These are phyloP conservation scores for Fusarium sacchari DNA, from an alignment of 2,329 filamentous ascomycete species.

Conservation along the genomic window DNA sequence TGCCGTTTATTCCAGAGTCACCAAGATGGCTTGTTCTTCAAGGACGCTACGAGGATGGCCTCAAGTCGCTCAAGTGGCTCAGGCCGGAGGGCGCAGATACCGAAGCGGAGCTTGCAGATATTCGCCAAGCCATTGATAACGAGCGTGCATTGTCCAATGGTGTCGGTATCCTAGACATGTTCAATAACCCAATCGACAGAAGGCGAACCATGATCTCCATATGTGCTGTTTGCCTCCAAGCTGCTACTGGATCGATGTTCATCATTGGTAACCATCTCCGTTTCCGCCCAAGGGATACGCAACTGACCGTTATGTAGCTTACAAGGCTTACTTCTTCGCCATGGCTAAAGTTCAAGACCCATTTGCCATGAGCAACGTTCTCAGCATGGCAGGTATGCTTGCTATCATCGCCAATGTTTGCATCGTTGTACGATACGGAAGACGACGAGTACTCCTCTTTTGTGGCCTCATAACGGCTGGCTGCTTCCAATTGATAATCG, in stretches of 20 bases:
- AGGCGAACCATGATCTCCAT: conserved; percentile 32
- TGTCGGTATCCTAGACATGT: conserved; percentile 35
- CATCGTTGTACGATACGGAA: conserved; percentile 34
- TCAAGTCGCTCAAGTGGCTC: conserved; percentile 28
- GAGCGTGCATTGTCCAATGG: conserved; percentile 15
- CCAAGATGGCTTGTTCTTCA: conserved; percentile 38
- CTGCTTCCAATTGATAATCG: conserved; percentile 36
- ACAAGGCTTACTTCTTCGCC: conserved; percentile 40
- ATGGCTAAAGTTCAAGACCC: conserved; percentile 38
- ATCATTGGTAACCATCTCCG: conserved; percentile 25
- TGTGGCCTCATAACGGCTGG: conserved; percentile 25
- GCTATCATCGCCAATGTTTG: conserved; percentile 37
- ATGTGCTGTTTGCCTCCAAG: conserved; percentile 29
- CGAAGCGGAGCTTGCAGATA: conserved; percentile 25
- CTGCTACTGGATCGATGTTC: conserved; percentile 38
- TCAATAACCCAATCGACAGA: conserved; percentile 29
- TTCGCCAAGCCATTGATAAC: conserved; percentile 25
- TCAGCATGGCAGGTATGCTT: conserved; percentile 35
- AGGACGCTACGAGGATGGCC: conserved; percentile 31
- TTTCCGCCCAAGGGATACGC: fast-evolving
- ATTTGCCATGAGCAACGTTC: conserved; percentile 39
- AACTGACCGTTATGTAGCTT: conserved; percentile 8
- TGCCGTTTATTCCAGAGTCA: conserved; percentile 37
- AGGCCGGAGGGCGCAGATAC: conserved; percentile 18
- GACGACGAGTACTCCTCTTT: conserved; percentile 21